These are phyloP conservation scores for Lonicera japonica DNA, from an alignment of 129 eudicot genomes.

Conservation along the genomic window DNA sequence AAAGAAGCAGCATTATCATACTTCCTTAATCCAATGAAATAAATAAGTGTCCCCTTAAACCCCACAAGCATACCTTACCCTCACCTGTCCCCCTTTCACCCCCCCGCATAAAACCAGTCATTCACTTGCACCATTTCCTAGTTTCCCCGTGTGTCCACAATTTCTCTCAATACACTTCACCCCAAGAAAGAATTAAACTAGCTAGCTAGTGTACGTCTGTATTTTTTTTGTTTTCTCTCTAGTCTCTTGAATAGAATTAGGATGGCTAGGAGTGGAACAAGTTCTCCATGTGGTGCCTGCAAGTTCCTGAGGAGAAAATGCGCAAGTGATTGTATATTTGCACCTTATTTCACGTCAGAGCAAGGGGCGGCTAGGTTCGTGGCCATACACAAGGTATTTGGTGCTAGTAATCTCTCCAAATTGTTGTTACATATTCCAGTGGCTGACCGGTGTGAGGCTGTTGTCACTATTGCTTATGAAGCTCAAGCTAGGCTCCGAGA, in stretches of 20 bases:
- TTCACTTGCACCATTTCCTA: slow-evolving; percentile 23
- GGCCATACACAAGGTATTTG: slow-evolving; percentile 44
- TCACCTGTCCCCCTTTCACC: slow-evolving; percentile 16
- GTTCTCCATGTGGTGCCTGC: slow-evolving; percentile 45
- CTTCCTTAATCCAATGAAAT: slow-evolving; percentile 45
- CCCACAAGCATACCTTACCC: slow-evolving; percentile 65
- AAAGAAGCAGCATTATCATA: slow-evolving; percentile 12
- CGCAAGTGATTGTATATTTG: slow-evolving; percentile 32
- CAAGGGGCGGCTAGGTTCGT: slow-evolving; percentile 34
- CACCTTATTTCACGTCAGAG: slow-evolving; percentile 36
- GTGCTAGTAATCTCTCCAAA: slow-evolving; percentile 40
- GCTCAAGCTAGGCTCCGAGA: slow-evolving; percentile 38
- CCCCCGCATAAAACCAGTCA: slow-evolving; percentile 2
- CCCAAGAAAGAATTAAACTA: neutral
- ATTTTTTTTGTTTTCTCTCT: neutral
- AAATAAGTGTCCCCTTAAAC: slow-evolving; percentile 63
- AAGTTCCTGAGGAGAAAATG: slow-evolving; percentile 37
- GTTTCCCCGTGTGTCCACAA: slow-evolving; percentile 19
- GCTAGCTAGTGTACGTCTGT: no score
- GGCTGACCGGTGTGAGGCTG: slow-evolving; percentile 34
- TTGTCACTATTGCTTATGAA: slow-evolving; percentile 37
- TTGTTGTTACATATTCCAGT: slow-evolving; percentile 22
- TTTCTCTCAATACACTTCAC: no score
- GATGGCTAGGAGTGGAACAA: slow-evolving; percentile 18
- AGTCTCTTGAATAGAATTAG: no score